Evolutionary conservation across 2,329 filamentous ascomycete species (phyloP), one percentile per base, ranked within the genome.

Genomic region (Canariomyces notabilis): DNA sequence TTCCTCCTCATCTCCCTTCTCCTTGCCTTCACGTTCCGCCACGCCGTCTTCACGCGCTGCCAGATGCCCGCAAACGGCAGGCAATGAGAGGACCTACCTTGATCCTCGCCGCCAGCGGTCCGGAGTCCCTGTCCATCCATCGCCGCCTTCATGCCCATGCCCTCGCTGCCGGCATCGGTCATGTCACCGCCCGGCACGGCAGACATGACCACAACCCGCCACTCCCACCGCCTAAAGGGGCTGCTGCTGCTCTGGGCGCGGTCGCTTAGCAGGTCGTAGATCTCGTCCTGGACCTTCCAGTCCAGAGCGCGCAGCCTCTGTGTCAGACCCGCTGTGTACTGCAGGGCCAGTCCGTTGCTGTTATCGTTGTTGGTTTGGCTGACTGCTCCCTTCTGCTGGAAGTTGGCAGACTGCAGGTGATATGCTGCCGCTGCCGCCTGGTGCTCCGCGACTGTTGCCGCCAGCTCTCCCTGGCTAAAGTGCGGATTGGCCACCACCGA

Each of bases 211-310:
- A 54, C 53, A 4, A 56, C 49, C 38, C 46, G 47, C 46, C 54
- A 57, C 6, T 56, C 53, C 15, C 55, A 26, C 18, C 53, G 21
- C 32, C 48, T 42, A 18, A 50, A 54, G 12, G 47, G 41, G 11
- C 46, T 51, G 36, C 49, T 56, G 34, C 49, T 47, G 49, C 52
- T 57, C 48, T 51, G 44, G 21, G 42, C 40, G 11, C 53, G 51
- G 34, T 57, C 55, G 18, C 46, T 46, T 11, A 57, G 26, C 38
- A 57, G 37, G 36, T 56, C 54, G 15, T 54, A 51, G 9, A 57
- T 49, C 49, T 57, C 55, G 20, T 57, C 53, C 42, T 57, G 55
- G 14, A 57, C 51, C 31, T 46, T 44, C 55, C 55, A 55, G 20
- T 56, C 55, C 16, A 56, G 46, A 14, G n/a, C 40, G 14, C 53